Evolutionary conservation across 306 rosid species (phyloP).

Genomic region (Acacia crassicarpa): DNA sequence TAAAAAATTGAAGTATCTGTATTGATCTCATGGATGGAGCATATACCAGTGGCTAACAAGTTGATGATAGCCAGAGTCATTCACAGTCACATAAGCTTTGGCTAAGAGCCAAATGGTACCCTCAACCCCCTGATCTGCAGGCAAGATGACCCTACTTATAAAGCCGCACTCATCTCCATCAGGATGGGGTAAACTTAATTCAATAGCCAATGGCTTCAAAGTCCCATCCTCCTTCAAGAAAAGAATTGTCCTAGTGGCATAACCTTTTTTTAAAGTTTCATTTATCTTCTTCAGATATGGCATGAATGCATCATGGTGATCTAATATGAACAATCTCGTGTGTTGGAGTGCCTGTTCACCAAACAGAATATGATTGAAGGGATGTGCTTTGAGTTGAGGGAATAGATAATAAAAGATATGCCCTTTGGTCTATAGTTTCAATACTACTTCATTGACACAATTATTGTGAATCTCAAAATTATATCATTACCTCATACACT

Average conservation of each 20-base stretch:
- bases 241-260: slow-evolving; percentile 77
- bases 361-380: background rate
- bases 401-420: background rate
- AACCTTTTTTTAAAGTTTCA: slow-evolving; percentile 51
- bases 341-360: slow-evolving; percentile 56
- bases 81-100: slow-evolving; percentile 71
- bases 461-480: background rate
- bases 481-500: slow-evolving; percentile 54
- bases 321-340: slow-evolving; percentile 52
- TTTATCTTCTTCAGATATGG: slow-evolving; percentile 67
- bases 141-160: slow-evolving; percentile 52
- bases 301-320: slow-evolving; percentile 74
- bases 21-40: background rate
- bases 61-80: slow-evolving; percentile 83
- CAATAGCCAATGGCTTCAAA: slow-evolving; percentile 74
- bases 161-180: slow-evolving; percentile 57
- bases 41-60: slow-evolving; percentile 81
- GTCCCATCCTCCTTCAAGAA: slow-evolving; percentile 58
- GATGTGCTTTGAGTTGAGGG: background rate
- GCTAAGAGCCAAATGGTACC: slow-evolving; percentile 74
- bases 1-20: background rate
- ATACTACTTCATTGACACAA: background rate
- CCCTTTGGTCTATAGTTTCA: background rate
- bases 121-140: slow-evolving; percentile 55
- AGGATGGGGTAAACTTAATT: slow-evolving; percentile 71